Base-by-base conservation (phyloP, 192 early-diverging fungal genomes). In the Backusella mclennaniae region DNA sequence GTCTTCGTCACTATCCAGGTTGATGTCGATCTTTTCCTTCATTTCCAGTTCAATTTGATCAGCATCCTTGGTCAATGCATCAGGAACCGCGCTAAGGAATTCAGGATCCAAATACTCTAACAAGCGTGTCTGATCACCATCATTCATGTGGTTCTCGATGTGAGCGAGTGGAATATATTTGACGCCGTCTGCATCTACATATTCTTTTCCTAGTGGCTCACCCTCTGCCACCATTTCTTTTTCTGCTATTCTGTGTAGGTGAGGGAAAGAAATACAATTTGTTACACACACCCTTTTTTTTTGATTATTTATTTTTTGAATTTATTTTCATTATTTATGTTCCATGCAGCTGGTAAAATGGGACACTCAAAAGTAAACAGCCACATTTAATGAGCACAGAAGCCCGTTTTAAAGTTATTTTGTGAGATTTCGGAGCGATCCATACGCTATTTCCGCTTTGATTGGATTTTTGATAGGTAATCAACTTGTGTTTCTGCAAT, bases 81-180 rank as follows among this genome's bases (percentile, higher is more conserved):
- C 68, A 14, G 78, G 78, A 9, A 46, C 71, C 11, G 53, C 39
- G 33, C 69, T 23, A 6, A 79, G 14, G 26, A 79, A 79, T 44
- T 74, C 67, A 2, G 73, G 56, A 69, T 79, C 73, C 26, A 79
- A 67, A 35, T 73, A 79, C 6, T 74, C 44, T 36, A 31, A 1
- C 29, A 79, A 31, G 2, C 38, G 31, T 1, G 26, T 14, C 17
- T 46, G 29, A 59, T 67, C 73, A 11, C 33, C 66, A 8, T 75
- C 78, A 33, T 79, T 79, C 78, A 79, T 79, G 11, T 71, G 35
- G 31, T 78, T 78, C 21, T 66, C 63, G 7, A 68, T 1, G 11
- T 35, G 42, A 6, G 42, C 46, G 0, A 49, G 77, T 0, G 46
- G 33, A 2, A 73, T n/a, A 29, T 75, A 75, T 23, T 49, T 42